Evolutionary conservation across 495 filamentous ascomycete genomes (phyloP).

Genomic region (Aspergillus panamensis): DNA sequence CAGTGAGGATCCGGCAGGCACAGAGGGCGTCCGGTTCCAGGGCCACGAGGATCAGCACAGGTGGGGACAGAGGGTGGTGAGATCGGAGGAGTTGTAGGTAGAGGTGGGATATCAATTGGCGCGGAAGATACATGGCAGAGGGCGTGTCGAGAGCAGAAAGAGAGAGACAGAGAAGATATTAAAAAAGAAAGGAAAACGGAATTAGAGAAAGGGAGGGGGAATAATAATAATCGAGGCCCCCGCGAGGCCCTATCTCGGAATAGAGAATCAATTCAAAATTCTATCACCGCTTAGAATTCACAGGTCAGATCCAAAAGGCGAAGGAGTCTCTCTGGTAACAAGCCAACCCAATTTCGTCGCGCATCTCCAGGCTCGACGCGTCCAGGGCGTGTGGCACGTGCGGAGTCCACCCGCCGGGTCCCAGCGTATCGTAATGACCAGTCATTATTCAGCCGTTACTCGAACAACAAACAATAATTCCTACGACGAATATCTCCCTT

Average conservation of each 20-base stretch:
- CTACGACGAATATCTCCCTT: background rate
- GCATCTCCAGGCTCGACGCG: constrained; percentile 16
- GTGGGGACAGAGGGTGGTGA: constrained; percentile 78
- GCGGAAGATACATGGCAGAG: constrained; percentile 87
- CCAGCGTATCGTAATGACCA: background rate
- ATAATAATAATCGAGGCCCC: constrained; percentile 8
- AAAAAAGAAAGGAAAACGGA: background rate
- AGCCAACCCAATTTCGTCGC: constrained; percentile 15
- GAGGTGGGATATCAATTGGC: constrained; percentile 79
- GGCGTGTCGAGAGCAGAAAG: constrained; percentile 5
- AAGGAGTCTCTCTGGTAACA: constrained; percentile 9
- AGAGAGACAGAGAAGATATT: constrained; percentile 5
- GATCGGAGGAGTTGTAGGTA: constrained; percentile 81
- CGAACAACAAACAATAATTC: background rate
- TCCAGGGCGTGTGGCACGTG: constrained; percentile 16
- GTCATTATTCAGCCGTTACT: background rate
- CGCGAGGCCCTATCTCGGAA: constrained; percentile 13
- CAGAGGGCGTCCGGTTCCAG: constrained; percentile 95
- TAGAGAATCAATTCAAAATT: background rate
- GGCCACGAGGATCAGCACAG: constrained; percentile 87
- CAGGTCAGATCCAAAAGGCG: background rate
- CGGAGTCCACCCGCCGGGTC: constrained; percentile 16
- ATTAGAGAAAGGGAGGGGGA: background rate
- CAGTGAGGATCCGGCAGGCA: constrained; percentile 88
- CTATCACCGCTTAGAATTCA: background rate